Evolutionary conservation across 495 filamentous ascomycete species (phyloP), one percentile per base, ranked within the genome.

Genomic region (Tuber microsphaerosporum): DNA sequence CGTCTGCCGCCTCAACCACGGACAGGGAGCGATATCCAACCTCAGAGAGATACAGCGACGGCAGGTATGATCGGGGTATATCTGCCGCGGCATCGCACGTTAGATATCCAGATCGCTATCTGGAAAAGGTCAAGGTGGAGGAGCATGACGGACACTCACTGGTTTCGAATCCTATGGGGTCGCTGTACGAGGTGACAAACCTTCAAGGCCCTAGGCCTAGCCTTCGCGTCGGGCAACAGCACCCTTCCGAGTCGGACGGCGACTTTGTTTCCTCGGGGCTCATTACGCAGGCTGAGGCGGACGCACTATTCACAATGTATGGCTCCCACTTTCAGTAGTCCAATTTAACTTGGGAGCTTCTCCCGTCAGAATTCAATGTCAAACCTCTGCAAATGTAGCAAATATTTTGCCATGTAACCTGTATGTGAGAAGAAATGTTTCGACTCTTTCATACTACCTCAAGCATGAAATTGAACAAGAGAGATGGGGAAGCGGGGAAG

Each of bases 141-240:
- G 87, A 89, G 43, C 84, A 86, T 73, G 79, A 86, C 20, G 86
- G 87, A 68, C 84, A 85, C 72, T 84, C 85, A 14, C 73, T 89
- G 46, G 86, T 89, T 42, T 84, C 87, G 1, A 88, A 87, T 8
- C 88, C 88, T 0, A 89, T 90, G 87, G 85, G 87, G 73, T 89
- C 87, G 82, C 80, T 90, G 37, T 90, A 88, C 79, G 88, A 89
- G 75, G 88, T 89, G 43, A 89, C 88, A 10, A 89, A 87, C 68
- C 81, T 89, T 72, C 85, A 87, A 43, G 86, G 88, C 65, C 75
- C 89, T 72, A 82, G 87, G n/a, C 85, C 85, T 71, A 85, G 86
- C 71, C 82, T 81, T 41, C 84, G 77, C 48, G 45, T 44, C 14
- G 80, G 76, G 20, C 71, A 84, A 70, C 86, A 85, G 10, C 85